phyloP scores from a whole-genome alignment of 805 yeast species.

The Metschnikowia baotianmanensis region DNA sequence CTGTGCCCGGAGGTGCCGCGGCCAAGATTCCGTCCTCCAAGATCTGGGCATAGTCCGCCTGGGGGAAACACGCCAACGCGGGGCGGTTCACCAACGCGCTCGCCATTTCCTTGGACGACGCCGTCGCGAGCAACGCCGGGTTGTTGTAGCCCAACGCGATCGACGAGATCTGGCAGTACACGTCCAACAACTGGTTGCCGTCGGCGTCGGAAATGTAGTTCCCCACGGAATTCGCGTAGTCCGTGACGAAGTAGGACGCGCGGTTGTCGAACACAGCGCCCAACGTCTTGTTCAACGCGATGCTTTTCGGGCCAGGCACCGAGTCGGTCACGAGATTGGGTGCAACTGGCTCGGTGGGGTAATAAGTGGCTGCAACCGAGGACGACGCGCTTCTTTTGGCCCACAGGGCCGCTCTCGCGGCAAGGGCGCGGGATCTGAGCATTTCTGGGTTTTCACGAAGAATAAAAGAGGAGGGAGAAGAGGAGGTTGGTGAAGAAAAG shows the following conservation, averaged over 20 bases:
- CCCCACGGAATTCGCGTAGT: slow-evolving; percentile 71
- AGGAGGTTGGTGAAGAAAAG: not conserved
- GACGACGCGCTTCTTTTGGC: slow-evolving; percentile 8
- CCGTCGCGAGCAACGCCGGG: slow-evolving; percentile 68
- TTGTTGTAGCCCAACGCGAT: slow-evolving; percentile 85
- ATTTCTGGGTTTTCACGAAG: not conserved
- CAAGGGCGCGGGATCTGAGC: slow-evolving; percentile 12
- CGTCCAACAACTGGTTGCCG: slow-evolving; percentile 72
- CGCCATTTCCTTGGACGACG: slow-evolving; percentile 65
- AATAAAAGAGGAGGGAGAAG: not conserved
- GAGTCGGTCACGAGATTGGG: slow-evolving; percentile 30
- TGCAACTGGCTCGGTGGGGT: slow-evolving; percentile 35
- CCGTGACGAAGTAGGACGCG: slow-evolving; percentile 72
- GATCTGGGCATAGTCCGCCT: slow-evolving; percentile 62
- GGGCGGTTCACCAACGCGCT: slow-evolving; percentile 80
- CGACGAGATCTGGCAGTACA: slow-evolving; percentile 82
- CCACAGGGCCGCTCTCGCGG: not conserved
- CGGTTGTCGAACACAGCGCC: slow-evolving; percentile 66
- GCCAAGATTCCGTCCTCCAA: slow-evolving; percentile 45
- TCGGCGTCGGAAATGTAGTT: slow-evolving; percentile 80
- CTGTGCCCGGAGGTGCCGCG: slow-evolving; percentile 77
- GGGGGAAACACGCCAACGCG: slow-evolving; percentile 59
- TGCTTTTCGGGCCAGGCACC: slow-evolving; percentile 40
- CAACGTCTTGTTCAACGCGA: slow-evolving; percentile 38
- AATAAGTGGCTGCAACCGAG: slow-evolving; percentile 29